Evolutionary conservation across 2,329 filamentous ascomycete species (phyloP).

Genomic region (Venturiaceae sp.): DNA sequence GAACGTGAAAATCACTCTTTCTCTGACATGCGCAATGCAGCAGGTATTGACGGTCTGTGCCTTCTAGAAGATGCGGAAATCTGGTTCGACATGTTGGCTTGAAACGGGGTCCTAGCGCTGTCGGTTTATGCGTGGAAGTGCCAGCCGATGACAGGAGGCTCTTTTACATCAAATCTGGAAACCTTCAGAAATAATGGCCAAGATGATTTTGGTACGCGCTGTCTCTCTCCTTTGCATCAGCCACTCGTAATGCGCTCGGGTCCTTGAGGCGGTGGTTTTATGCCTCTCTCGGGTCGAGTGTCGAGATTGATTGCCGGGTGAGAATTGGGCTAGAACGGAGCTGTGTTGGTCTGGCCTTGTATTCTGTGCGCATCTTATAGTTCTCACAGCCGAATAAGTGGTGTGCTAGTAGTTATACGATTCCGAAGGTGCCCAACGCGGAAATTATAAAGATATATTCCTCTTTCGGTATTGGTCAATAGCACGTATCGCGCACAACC

Average conservation of each 20-base stretch:
- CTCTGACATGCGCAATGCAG: background rate
- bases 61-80: background rate
- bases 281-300: background rate
- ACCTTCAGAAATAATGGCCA: background rate
- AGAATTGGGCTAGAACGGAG: background rate
- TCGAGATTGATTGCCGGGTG: background rate
- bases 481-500: background rate
- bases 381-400: background rate
- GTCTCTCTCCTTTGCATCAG: background rate
- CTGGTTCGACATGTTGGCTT: background rate
- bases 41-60: background rate
- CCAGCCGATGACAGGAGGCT: background rate
- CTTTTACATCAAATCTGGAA: background rate
- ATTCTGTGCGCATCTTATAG: background rate
- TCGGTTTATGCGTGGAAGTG: background rate
- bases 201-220: background rate
- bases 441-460: background rate
- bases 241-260: background rate
- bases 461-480: background rate
- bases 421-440: background rate
- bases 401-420: background rate
- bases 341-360: background rate
- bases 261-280: background rate
- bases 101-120: background rate
- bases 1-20: background rate